Evolutionary conservation across 495 filamentous ascomycete genomes (phyloP).

Genomic region (Xylaria castorea): DNA sequence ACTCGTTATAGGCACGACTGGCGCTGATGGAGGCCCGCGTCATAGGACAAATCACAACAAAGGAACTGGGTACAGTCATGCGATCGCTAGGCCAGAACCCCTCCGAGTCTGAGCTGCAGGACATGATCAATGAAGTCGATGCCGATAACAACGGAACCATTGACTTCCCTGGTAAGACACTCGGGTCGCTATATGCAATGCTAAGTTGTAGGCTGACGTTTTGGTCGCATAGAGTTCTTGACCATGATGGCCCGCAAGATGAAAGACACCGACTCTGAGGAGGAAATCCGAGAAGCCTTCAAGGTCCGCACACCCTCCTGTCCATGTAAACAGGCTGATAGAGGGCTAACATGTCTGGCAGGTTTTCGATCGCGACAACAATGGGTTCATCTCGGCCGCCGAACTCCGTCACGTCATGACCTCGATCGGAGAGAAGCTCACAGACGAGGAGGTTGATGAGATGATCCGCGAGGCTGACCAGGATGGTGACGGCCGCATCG

Average conservation of each 20-base stretch:
- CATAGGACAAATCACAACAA: slow-evolving; percentile 97
- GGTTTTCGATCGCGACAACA: slow-evolving; percentile 99
- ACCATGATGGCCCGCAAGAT: slow-evolving; percentile 99
- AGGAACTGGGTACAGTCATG: slow-evolving; percentile 99
- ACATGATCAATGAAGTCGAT: slow-evolving; percentile 99
- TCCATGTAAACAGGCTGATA: slow-evolving; percentile 3
- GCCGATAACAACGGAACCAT: slow-evolving; percentile 99
- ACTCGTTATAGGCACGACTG: slow-evolving; percentile 15
- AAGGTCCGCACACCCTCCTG: slow-evolving; percentile 42
- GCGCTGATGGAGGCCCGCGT: slow-evolving; percentile 29
- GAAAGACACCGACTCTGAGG: slow-evolving; percentile 99
- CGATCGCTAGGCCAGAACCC: slow-evolving; percentile 99
- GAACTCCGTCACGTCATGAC: slow-evolving; percentile 99
- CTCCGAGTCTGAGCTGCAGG: slow-evolving; percentile 97
- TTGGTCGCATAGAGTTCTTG: slow-evolving; percentile 76
- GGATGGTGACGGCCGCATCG: slow-evolving; percentile 94
- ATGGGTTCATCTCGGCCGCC: slow-evolving; percentile 97
- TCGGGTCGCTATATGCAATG: slow-evolving; percentile 5
- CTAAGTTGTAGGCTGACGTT: slow-evolving; percentile 37
- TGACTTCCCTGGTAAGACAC: slow-evolving; percentile 87
- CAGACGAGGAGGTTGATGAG: slow-evolving; percentile 99
- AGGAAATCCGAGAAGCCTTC: slow-evolving; percentile 91
- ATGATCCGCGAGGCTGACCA: slow-evolving; percentile 99
- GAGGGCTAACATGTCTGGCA: slow-evolving; percentile 51
- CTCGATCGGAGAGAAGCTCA: slow-evolving; percentile 98